Evolutionary conservation across 176 grass and related monocot genomes (phyloP).

Genomic region (Puya raimondii): DNA sequence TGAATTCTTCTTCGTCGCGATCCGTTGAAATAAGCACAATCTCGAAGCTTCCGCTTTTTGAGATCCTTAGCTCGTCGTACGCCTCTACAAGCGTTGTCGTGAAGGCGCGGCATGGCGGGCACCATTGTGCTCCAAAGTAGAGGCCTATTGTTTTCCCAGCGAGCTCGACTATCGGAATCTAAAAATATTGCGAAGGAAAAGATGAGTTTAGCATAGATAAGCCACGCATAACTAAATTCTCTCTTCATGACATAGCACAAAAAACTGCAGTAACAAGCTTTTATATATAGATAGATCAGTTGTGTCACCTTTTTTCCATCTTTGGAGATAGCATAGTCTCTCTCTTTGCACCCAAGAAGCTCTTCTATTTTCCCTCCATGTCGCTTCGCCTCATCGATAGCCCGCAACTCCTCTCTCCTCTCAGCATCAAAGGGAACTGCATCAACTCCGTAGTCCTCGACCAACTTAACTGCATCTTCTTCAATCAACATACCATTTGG

Average conservation of each 20-base stretch:
- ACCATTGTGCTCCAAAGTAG: conserved; percentile 54
- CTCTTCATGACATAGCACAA: not conserved
- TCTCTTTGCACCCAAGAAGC: conserved; percentile 37
- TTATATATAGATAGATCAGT: conserved; percentile 6
- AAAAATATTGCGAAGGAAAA: conserved; percentile 2
- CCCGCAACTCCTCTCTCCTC: conserved; percentile 33
- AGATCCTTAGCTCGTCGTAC: conserved; percentile 26
- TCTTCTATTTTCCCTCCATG: conserved; percentile 36
- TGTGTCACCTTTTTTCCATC: conserved; percentile 31
- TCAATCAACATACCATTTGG: not conserved
- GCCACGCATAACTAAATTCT: not conserved
- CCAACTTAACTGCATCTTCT: conserved; percentile 31
- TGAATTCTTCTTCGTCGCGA: conserved; percentile 36
- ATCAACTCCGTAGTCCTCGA: conserved; percentile 34
- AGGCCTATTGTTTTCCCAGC: conserved; percentile 40
- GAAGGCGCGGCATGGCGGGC: conserved; percentile 39
- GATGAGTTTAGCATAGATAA: conserved; percentile 11
- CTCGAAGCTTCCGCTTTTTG: conserved; percentile 24
- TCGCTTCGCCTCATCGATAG: conserved; percentile 36
- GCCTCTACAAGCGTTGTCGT: conserved; percentile 30
- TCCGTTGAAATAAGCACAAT: conserved; percentile 45
- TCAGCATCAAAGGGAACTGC: conserved; percentile 38
- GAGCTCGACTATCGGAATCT: conserved; percentile 28
- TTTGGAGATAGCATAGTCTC: conserved; percentile 33
- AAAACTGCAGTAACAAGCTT: not conserved